These are phyloP conservation scores for Lycium ferocissimum DNA, from an alignment of 257 asterid genomes.

Conservation along the genomic window DNA sequence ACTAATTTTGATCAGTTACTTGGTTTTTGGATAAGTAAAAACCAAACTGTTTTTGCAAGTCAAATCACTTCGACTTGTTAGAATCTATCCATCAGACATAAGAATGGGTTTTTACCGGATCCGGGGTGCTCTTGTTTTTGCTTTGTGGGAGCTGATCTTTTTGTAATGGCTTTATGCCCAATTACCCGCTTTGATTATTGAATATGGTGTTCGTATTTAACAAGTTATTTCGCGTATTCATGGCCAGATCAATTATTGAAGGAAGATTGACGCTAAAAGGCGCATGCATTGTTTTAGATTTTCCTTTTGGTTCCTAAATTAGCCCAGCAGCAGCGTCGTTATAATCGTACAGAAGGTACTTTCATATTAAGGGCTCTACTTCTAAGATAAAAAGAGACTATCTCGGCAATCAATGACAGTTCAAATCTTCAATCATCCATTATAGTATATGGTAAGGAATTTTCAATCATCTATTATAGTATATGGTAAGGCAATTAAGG, in stretches of 20 bases:
- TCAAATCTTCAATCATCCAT: not conserved
- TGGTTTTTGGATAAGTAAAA: conserved; percentile 8
- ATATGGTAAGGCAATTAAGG: not conserved
- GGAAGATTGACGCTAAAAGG: not conserved
- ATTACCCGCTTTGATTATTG: not conserved
- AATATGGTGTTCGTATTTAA: not conserved
- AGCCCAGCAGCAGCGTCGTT: not conserved
- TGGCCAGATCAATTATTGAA: not conserved
- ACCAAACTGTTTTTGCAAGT: conserved; percentile 9
- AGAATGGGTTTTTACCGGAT: not conserved
- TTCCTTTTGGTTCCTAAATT: not conserved
- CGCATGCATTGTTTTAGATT: not conserved
- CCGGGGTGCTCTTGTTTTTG: not conserved
- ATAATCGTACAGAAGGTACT: not conserved
- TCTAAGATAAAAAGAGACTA: not conserved
- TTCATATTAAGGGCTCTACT: not conserved
- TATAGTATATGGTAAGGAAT: not conserved
- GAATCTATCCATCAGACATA: not conserved
- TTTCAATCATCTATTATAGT: not conserved
- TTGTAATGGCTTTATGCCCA: conserved; percentile 17
- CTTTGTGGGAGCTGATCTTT: not conserved
- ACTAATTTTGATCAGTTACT: not conserved
- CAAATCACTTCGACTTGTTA: conserved; percentile 18
- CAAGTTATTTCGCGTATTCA: not conserved
- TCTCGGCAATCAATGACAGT: not conserved